Base-by-base conservation (phyloP, 768 basidiomycete genomes). In the Agaricus subrufescens region DNA sequence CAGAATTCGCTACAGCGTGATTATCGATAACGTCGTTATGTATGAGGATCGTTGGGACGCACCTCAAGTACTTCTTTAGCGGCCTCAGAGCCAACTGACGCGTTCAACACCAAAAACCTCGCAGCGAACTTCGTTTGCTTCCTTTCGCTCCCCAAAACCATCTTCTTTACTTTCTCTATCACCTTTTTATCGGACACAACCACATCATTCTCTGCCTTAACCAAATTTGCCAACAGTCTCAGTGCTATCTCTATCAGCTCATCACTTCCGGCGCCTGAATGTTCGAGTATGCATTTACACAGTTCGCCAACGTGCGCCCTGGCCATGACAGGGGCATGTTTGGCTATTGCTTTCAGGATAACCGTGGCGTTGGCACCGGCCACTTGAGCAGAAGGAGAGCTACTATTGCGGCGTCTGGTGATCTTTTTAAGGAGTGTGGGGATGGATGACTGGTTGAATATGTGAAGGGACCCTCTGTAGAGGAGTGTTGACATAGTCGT, bases 51-150 rank as follows among this genome's bases (percentile, higher is more conserved):
- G 11, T 30, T 27, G 40, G 11, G 38, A 46, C 1, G 67, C 77
- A 94, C 94, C 61, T 89, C 82, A 30, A 93, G 75, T 9, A 91
- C 73, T 9, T 80, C 70, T 1, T 67, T 65, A 59, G 86, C 84
- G 1, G 75, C 59, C 2, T 79, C 73, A 6, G 76, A 75, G 12
- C 82, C 76, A 61, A 80, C 82, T 39, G 77, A 76, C 51, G 31
- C 7, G 11, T 29, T 26, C 26, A 78, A 79, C 1, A 86, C 81
- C 23, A 96, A 65, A 34, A 90, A 74, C 23, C 94, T 81, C 2
- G 90, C 84, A 1, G 93, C 89, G 67, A 91, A 95, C 67, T 98
- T 98, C 19, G 92, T 89, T 59, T 87, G 83, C 23, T 81, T 78
- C 26, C 75, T 72, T 51, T 87, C 80, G 3, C 81, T 76, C 26